These are phyloP conservation scores for Spergularia marina DNA, from an alignment of 148 eudicot genomes.

Conservation along the genomic window DNA sequence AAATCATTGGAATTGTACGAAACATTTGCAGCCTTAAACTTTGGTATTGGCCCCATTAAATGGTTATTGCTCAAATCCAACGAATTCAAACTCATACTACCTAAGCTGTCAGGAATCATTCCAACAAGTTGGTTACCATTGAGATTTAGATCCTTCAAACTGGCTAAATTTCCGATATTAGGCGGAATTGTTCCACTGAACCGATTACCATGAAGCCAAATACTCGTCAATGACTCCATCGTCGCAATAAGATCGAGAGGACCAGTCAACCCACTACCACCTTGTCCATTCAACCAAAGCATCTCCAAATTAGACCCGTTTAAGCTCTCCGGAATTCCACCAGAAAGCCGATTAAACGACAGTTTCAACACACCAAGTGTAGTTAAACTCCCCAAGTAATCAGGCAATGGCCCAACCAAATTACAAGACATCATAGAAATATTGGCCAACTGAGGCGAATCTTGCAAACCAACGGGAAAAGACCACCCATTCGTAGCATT, in stretches of 20 bases:
- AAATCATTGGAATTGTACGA: constrained; percentile 56
- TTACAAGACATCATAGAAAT: constrained; percentile 61
- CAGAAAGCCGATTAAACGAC: constrained; percentile 60
- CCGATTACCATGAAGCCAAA: constrained; percentile 94
- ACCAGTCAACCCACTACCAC: constrained; percentile 68
- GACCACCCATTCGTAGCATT: constrained; percentile 79
- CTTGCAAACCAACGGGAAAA: constrained; percentile 51
- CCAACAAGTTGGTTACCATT: constrained; percentile 81
- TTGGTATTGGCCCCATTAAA: constrained; percentile 85
- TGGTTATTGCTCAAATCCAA: constrained; percentile 85
- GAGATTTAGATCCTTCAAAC: constrained; percentile 69
- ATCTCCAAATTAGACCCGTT: constrained; percentile 53
- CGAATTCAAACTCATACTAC: constrained; percentile 42
- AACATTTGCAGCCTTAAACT: constrained; percentile 59
- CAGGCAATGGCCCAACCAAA: constrained; percentile 82
- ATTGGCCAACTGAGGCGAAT: constrained; percentile 60
- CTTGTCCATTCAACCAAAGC: constrained; percentile 79
- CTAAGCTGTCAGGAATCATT: constrained; percentile 70
- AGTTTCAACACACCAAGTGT: constrained; percentile 52
- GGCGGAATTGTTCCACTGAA: constrained; percentile 77
- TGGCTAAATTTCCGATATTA: constrained; percentile 46
- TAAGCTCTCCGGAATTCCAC: constrained; percentile 59
- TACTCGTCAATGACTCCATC: constrained; percentile 71
- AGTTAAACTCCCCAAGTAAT: constrained; percentile 59
- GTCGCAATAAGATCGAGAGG: constrained; percentile 61